Percentiles rank a stretch among this genome's conserved stretches.
These are phyloP conservation scores for Ganoderma multipileum DNA, from an alignment of 1,284 basidiomycete species.

Conservation along the genomic window DNA sequence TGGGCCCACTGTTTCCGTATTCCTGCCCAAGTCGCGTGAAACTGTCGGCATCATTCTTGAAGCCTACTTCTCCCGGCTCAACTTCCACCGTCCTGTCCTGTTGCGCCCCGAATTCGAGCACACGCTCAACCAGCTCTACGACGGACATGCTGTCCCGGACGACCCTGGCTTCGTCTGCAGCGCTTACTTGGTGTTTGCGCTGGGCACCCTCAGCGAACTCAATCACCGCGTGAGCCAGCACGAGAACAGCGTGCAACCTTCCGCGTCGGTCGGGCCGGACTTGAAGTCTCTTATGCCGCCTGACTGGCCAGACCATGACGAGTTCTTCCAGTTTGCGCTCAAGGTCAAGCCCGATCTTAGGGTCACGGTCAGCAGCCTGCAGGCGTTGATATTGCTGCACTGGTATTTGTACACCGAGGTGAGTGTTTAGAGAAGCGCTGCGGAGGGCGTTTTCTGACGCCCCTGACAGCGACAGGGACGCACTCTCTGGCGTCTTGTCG, in stretches of 20 bases:
- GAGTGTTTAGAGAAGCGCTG: constrained; percentile 31
- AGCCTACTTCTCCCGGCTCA: constrained; percentile 77
- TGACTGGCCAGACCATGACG: constrained; percentile 81
- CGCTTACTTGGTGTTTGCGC: constrained; percentile 76
- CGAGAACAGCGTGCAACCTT: constrained; percentile 46
- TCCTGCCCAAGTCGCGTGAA: constrained; percentile 77
- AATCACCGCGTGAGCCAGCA: constrained; percentile 65
- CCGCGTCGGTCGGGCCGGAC: constrained; percentile 19
- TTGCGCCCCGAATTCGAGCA: constrained; percentile 67
- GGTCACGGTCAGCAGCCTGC: constrained; percentile 79
- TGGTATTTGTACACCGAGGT: constrained; percentile 90
- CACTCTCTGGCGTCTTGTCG: constrained; percentile 83
- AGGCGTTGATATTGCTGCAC: constrained; percentile 80
- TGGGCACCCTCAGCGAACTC: constrained; percentile 82
- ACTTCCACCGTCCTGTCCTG: constrained; percentile 79
- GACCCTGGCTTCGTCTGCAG: constrained; percentile 82
- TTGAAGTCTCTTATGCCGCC: constrained; percentile 56
- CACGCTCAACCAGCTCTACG: constrained; percentile 69
- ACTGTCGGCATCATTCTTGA: constrained; percentile 67
- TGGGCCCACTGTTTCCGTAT: constrained; percentile 46
- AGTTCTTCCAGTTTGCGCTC: constrained; percentile 80
- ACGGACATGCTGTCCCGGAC: constrained; percentile 53
- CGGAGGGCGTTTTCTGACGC: constrained; percentile 22
- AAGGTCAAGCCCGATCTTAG: constrained; percentile 79
- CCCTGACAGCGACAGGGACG: constrained; percentile 75